Evolutionary conservation across 1,284 basidiomycete species (phyloP).

Genomic region (Leccinum subrobustum): DNA sequence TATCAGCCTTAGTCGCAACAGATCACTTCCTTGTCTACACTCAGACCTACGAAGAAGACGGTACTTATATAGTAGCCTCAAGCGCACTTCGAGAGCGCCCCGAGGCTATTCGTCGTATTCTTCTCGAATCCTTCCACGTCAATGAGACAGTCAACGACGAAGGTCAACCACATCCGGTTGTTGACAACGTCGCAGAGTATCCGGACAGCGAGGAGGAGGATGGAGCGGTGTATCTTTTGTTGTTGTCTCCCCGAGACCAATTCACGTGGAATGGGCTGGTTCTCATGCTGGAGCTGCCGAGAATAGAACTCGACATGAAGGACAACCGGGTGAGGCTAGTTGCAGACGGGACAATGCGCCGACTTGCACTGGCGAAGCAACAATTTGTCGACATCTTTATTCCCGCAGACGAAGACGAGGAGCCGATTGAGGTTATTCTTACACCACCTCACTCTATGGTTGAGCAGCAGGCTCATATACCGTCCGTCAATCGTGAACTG

Average conservation of each 20-base stretch:
- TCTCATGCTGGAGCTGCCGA: slow-evolving; percentile 67
- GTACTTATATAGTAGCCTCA: slow-evolving; percentile 92
- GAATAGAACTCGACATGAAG: slow-evolving; percentile 75
- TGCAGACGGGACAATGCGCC: slow-evolving; percentile 82
- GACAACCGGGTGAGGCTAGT: slow-evolving; percentile 84
- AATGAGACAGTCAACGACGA: slow-evolving; percentile 60
- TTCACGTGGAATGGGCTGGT: slow-evolving; percentile 97
- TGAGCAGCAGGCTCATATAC: slow-evolving; percentile 91
- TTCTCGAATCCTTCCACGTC: slow-evolving; percentile 83
- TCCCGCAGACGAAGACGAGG: slow-evolving; percentile 59
- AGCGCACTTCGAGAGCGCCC: slow-evolving; percentile 82
- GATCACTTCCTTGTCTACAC: slow-evolving; percentile 97
- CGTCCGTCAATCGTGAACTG: slow-evolving; percentile 85
- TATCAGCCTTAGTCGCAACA: slow-evolving; percentile 78
- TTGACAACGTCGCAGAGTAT: slow-evolving; percentile 48
- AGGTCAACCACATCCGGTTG: slow-evolving; percentile 42
- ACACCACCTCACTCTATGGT: slow-evolving; percentile 61
- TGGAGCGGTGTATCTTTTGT: slow-evolving; percentile 72
- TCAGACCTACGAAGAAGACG: slow-evolving; percentile 84
- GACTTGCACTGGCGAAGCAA: slow-evolving; percentile 78
- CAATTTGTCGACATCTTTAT: slow-evolving; percentile 72
- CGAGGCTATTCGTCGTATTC: slow-evolving; percentile 76
- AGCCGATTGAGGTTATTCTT: slow-evolving; percentile 43
- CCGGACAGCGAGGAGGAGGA: slow-evolving; percentile 53
- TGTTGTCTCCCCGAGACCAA: slow-evolving; percentile 82